Conservation (phyloP, 2,329 filamentous ascomycete genomes). For the Venturia effusa region DNA sequence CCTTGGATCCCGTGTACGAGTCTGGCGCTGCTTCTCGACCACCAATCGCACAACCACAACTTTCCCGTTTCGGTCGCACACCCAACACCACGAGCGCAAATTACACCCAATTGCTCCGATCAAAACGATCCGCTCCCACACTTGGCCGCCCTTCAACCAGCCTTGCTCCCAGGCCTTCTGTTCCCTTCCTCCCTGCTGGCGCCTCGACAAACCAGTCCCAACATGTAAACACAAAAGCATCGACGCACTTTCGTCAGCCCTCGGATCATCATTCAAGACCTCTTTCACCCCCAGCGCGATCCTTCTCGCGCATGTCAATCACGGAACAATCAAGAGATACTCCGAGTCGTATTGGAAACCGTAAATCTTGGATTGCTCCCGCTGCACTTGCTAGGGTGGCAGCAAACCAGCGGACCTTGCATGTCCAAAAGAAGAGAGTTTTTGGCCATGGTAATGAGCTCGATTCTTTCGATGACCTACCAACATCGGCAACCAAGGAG, state of each 20-base stretch:
- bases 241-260: slow-evolving; percentile 57
- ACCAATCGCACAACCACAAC: slow-evolving; percentile 44
- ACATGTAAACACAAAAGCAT: slow-evolving; percentile 60
- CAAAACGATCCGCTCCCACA: slow-evolving; percentile 50
- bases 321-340: slow-evolving; percentile 34
- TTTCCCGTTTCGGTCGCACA: slow-evolving; percentile 34
- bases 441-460: slow-evolving; percentile 92
- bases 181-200: slow-evolving; percentile 73
- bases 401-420: slow-evolving; percentile 46
- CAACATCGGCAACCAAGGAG: slow-evolving; percentile 73
- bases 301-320: slow-evolving; percentile 36
- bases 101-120: slow-evolving; percentile 38
- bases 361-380: slow-evolving; percentile 36
- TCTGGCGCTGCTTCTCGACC: slow-evolving; percentile 63
- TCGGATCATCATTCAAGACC: slow-evolving; percentile 28
- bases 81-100: slow-evolving; percentile 38
- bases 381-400: slow-evolving; percentile 40
- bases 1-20: slow-evolving; percentile 88
- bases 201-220: slow-evolving; percentile 64
- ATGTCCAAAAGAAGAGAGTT: slow-evolving; percentile 57
- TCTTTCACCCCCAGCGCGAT: slow-evolving; percentile 33
- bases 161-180: slow-evolving; percentile 49
- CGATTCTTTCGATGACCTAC: slow-evolving; percentile 87
- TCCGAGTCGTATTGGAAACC: slow-evolving; percentile 33
- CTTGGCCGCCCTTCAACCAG: slow-evolving; percentile 50